Conservation (phyloP, 1,284 basidiomycete genomes). For the Papiliotrema laurentii region DNA sequence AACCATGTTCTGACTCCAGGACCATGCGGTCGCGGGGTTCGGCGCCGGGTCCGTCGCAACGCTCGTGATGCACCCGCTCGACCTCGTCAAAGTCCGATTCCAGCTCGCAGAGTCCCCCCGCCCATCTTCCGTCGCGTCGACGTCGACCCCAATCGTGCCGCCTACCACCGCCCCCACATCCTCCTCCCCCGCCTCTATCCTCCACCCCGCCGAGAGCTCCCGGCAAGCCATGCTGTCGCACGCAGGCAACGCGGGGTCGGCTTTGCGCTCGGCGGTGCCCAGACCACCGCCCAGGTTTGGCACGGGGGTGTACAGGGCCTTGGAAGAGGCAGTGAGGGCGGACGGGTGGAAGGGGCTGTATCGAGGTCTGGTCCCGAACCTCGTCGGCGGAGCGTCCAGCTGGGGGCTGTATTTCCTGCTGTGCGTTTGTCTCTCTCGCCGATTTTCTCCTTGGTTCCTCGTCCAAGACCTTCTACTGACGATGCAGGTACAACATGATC, state of each 20-base stretch:
- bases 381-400: slow-evolving; percentile 92
- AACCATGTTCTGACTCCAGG: slow-evolving; percentile 49
- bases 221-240: too few species aligned
- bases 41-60: slow-evolving; percentile 90
- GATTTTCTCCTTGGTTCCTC: neutral
- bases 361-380: slow-evolving; percentile 82
- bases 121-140: slow-evolving; percentile 6
- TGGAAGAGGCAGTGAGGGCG: slow-evolving; percentile 66
- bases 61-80: slow-evolving; percentile 95
- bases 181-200: too few species aligned
- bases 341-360: slow-evolving; percentile 86
- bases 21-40: slow-evolving; percentile 91
- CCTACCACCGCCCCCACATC: too few species aligned
- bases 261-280: too few species aligned
- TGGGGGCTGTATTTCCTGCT: slow-evolving; percentile 99
- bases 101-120: slow-evolving; percentile 72
- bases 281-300: slow-evolving; percentile 58
- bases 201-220: too few species aligned
- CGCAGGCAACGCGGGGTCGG: too few species aligned
- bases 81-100: slow-evolving; percentile 91
- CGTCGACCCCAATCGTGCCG: too few species aligned
- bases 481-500: slow-evolving; percentile 82
- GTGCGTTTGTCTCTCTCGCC: slow-evolving; percentile 55
- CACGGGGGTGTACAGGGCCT: slow-evolving; percentile 68
- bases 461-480: neutral